These are phyloP conservation scores for Mortierella sp. DNA, from an alignment of 371 early-diverging fungal species.

Conservation along the genomic window DNA sequence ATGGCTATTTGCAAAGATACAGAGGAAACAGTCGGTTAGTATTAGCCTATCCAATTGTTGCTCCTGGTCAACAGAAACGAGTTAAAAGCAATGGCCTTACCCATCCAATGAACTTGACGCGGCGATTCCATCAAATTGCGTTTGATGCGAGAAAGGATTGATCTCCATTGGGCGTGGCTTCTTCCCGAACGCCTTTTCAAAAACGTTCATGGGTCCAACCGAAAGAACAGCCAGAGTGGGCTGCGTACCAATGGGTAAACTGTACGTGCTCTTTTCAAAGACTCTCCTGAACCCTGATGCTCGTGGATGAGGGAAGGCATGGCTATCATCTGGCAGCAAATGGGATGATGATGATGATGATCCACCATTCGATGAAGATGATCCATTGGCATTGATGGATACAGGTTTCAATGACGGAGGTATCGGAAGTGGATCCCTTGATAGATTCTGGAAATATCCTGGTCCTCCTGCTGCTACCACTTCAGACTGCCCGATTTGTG, in stretches of 20 bases:
- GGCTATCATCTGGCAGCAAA: neutral
- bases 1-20: neutral
- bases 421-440: neutral
- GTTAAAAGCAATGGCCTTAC: no score
- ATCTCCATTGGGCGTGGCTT: slow-evolving; percentile 14
- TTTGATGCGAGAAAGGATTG: slow-evolving; percentile 35
- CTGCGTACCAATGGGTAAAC: slow-evolving; percentile 22
- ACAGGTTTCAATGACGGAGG: slow-evolving; percentile 18
- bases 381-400: no score
- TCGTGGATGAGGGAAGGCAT: slow-evolving; percentile 1
- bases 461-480: neutral
- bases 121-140: slow-evolving; percentile 36
- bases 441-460: neutral
- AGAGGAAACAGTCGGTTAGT: no score
- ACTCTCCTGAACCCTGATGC: slow-evolving; percentile 24
- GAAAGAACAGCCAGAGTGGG: slow-evolving; percentile 13
- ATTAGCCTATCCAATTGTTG: no score
- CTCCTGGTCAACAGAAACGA: no score
- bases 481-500: neutral
- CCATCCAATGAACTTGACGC: slow-evolving; percentile 18
- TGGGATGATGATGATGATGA: no score
- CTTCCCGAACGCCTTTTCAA: neutral
- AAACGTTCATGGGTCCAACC: neutral
- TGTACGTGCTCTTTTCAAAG: slow-evolving; percentile 17
- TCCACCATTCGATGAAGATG: no score